Conservation (phyloP, 768 basidiomycete species). For the Trametes meyenii region DNA sequence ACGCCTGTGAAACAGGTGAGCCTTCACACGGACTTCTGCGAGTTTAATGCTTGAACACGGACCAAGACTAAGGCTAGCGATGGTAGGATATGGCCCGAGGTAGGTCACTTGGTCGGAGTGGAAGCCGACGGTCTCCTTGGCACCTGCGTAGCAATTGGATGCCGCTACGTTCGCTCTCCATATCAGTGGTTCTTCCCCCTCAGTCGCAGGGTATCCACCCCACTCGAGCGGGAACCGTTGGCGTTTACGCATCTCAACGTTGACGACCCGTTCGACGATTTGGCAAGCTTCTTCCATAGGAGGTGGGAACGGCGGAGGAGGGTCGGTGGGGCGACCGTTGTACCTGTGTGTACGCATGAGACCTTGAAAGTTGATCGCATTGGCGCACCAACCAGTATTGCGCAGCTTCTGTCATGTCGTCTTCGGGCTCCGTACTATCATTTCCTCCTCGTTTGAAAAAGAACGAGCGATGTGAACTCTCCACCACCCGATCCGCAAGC, state of each 20-base stretch:
- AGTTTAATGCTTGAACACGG: constrained; percentile 17
- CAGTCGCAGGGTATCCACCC: constrained; percentile 38
- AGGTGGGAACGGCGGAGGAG: constrained; percentile 59
- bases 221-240: constrained; percentile 69
- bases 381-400: constrained; percentile 61
- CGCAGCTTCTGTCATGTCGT: constrained; percentile 71
- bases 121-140: constrained; percentile 78
- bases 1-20: constrained; percentile 49
- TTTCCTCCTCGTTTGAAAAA: constrained; percentile 58
- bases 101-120: constrained; percentile 84
- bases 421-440: constrained; percentile 32
- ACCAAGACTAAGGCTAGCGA: constrained; percentile 84
- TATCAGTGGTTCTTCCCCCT: constrained; percentile 25
- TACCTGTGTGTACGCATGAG: constrained; percentile 54
- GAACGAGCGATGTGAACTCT: constrained; percentile 82
- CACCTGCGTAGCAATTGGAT: constrained; percentile 83
- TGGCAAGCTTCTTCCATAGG: constrained; percentile 81
- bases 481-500: constrained; percentile 79
- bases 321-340: constrained; percentile 66
- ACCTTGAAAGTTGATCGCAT: neutral
- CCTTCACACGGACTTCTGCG: neutral
- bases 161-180: constrained; percentile 89
- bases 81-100: constrained; percentile 83
- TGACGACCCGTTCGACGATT: constrained; percentile 70
- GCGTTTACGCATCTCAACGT: constrained; percentile 66